Evolutionary conservation across 305 asterid species (phyloP).

Genomic region (Fraxinus albicans): DNA sequence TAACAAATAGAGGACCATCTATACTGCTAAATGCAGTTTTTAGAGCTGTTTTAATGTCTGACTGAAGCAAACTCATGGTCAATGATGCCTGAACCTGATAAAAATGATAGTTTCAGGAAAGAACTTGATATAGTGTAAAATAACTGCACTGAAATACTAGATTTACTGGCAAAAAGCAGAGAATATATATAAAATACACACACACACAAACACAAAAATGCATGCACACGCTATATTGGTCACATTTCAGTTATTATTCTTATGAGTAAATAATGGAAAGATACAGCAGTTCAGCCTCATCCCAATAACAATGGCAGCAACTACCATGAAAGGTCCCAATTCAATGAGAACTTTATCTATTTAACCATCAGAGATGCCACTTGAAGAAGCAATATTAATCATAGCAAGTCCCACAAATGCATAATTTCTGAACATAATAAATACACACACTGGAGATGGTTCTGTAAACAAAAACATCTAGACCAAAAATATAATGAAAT

Average conservation of each 20-base stretch:
- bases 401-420: slow-evolving; percentile 12
- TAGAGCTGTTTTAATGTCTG: slow-evolving; percentile 89
- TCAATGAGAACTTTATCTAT: slow-evolving; percentile 12
- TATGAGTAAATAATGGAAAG: background rate
- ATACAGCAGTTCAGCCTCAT: background rate
- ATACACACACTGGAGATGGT: slow-evolving; percentile 12
- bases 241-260: background rate
- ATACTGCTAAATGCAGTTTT: slow-evolving; percentile 89
- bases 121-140: slow-evolving; percentile 11
- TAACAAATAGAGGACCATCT: slow-evolving; percentile 93
- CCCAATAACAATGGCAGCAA: slow-evolving; percentile 17
- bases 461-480: slow-evolving; percentile 6
- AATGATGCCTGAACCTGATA: slow-evolving; percentile 94
- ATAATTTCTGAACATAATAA: slow-evolving; percentile 12
- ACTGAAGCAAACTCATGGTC: slow-evolving; percentile 84
- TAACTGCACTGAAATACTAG: slow-evolving; percentile 14
- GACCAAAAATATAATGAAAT: slow-evolving; percentile 12
- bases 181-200: background rate
- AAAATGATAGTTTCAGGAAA: slow-evolving; percentile 22
- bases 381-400: slow-evolving; percentile 3
- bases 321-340: slow-evolving; percentile 7
- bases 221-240: background rate
- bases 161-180: slow-evolving; percentile 4
- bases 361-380: slow-evolving; percentile 17
- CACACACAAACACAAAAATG: background rate